These are phyloP conservation scores for Pochonia chlamydosporia DNA, from an alignment of 2,329 filamentous ascomycete species.

Conservation along the genomic window DNA sequence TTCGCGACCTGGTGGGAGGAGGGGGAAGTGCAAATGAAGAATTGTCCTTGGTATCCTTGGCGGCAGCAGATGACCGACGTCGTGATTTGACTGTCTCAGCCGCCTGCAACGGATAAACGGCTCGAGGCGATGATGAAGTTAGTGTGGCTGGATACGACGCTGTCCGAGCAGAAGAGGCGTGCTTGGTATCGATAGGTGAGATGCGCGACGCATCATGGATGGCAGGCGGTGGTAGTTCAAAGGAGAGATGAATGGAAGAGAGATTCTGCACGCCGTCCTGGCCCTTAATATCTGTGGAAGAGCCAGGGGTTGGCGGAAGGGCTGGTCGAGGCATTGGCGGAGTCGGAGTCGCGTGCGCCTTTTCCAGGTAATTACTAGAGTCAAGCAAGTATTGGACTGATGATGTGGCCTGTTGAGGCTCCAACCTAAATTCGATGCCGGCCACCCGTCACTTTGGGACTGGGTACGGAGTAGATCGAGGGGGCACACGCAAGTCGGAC, in stretches of 20 bases:
- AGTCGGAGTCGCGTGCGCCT: constrained; percentile 11
- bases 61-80: constrained; percentile 43
- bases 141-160: constrained; percentile 7
- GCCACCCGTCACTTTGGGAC: neutral
- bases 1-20: constrained; percentile 83
- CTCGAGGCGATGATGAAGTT: constrained; percentile 16
- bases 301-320: constrained; percentile 67
- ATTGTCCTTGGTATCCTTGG: constrained; percentile 40
- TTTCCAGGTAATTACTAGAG: neutral
- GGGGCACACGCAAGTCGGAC: constrained; percentile 1
- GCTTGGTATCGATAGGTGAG: constrained; percentile 23
- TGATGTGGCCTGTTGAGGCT: neutral
- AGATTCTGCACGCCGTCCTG: constrained; percentile 61
- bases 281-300: constrained; percentile 72
- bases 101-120: constrained; percentile 40
- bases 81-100: constrained; percentile 49
- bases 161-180: constrained; percentile 19
- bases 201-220: constrained; percentile 46
- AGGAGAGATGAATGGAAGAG: constrained; percentile 58
- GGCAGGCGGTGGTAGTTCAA: constrained; percentile 73
- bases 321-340: constrained; percentile 25
- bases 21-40: constrained; percentile 76
- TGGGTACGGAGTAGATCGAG: neutral
- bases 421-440: too few relatives aligned
- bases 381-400: neutral